phyloP scores from a whole-genome alignment of 2,329 filamentous ascomycete genomes.

The Cordyceps cateniannulata region DNA sequence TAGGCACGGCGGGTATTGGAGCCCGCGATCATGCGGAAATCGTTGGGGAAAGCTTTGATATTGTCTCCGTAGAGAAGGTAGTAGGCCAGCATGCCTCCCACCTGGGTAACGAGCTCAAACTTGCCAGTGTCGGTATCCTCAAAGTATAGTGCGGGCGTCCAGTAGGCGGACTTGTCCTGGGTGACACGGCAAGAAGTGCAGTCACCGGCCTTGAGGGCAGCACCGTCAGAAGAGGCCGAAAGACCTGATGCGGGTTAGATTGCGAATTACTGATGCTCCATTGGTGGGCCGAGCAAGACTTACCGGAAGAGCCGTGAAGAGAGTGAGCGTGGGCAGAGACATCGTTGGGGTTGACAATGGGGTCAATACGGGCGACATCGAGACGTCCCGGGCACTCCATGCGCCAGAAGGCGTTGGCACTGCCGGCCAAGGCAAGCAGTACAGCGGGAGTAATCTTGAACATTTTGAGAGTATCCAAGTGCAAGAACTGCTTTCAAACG shows the following conservation, averaged over 20 bases:
- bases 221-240: conserved; percentile 46
- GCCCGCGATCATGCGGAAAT: conserved; percentile 79
- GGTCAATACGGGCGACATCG: conserved; percentile 69
- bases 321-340: conserved; percentile 63
- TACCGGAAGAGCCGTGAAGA: conserved; percentile 71
- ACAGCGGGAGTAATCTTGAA: conserved; percentile 27
- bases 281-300: conserved; percentile 30
- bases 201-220: conserved; percentile 50
- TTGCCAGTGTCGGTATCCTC: conserved; percentile 56
- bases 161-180: conserved; percentile 84
- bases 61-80: conserved; percentile 67
- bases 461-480: conserved; percentile 26
- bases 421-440: conserved; percentile 27
- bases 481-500: conserved; percentile 15
- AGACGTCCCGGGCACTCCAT: conserved; percentile 72
- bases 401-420: conserved; percentile 72
- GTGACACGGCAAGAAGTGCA: conserved; percentile 79
- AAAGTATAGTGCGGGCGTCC: conserved; percentile 77
- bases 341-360: conserved; percentile 58
- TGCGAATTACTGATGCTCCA: background rate
- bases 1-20: conserved; percentile 63
- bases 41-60: conserved; percentile 66
- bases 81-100: conserved; percentile 86
- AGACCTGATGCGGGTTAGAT: conserved; percentile 48
- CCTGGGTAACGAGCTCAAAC: conserved; percentile 63